Percentiles rank a stretch among this genome's conserved stretches.
Conservation (phyloP, 176 grass and related monocot species). For the Chloris gayana region DNA sequence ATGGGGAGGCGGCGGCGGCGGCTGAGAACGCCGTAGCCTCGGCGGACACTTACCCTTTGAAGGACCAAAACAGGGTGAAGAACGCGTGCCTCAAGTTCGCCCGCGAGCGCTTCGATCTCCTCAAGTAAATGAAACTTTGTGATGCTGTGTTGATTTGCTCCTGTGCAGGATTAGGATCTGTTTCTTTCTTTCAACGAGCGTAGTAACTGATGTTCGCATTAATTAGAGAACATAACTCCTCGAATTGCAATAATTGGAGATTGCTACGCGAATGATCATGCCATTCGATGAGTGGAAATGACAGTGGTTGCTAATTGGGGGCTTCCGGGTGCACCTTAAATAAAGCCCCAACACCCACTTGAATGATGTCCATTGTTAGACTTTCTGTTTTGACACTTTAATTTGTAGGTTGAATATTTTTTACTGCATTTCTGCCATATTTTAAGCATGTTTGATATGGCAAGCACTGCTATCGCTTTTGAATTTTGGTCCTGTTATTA, state of each 20-base stretch:
- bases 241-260: neutral
- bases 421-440: neutral
- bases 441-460: neutral
- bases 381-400: neutral
- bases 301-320: neutral
- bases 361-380: neutral
- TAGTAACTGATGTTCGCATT: neutral
- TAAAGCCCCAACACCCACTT: neutral
- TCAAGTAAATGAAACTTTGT: conserved; percentile 44
- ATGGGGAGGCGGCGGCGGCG: neutral
- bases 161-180: neutral
- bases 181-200: neutral
- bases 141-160: neutral
- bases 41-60: conserved; percentile 18
- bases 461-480: neutral
- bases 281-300: neutral
- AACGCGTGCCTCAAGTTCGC: conserved; percentile 94
- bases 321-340: neutral
- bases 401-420: conserved; percentile 6
- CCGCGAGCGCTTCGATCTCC: conserved; percentile 81
- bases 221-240: neutral
- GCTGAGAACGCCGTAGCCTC: neutral
- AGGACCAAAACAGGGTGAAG: conserved; percentile 68
- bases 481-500: neutral
- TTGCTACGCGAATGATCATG: neutral